Evolutionary conservation across 257 asterid species (phyloP).

Genomic region (Eucommia ulmoides): DNA sequence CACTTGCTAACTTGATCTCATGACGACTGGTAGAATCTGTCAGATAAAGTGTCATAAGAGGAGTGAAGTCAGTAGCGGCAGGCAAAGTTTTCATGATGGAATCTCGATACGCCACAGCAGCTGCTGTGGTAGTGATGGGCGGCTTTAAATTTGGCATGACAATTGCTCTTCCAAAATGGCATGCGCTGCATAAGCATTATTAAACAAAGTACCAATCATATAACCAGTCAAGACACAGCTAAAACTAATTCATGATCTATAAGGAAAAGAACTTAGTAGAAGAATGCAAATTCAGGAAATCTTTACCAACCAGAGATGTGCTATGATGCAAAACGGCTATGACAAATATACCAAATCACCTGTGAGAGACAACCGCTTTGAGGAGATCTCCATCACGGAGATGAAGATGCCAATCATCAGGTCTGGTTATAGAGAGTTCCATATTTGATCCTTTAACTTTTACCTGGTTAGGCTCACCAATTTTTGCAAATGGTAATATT

Average conservation of each 20-base stretch:
- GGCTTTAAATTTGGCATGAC: conserved; percentile 92
- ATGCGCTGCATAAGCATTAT: conserved; percentile 33
- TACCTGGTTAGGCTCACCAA: conserved; percentile 18
- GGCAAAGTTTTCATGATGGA: conserved; percentile 67
- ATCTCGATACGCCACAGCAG: conserved; percentile 62
- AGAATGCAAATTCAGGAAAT: neutral
- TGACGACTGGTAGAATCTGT: conserved; percentile 69
- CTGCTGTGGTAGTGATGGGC: conserved; percentile 77
- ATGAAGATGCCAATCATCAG: conserved; percentile 99
- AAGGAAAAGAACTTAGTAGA: neutral
- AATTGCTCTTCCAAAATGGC: conserved; percentile 82
- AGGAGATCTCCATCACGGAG: conserved; percentile 95
- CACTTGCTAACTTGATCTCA: conserved; percentile 82
- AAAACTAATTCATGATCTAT: neutral
- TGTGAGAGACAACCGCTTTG: conserved; percentile 64
- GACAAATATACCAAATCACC: conserved; percentile 23
- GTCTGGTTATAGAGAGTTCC: conserved; percentile 72
- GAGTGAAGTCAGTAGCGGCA: conserved; percentile 44
- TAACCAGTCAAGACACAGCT: conserved; percentile 4
- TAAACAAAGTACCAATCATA: conserved; percentile 5
- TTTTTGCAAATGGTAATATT: conserved; percentile 12
- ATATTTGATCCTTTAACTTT: conserved; percentile 26
- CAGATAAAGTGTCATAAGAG: conserved; percentile 94
- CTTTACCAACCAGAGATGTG: neutral
- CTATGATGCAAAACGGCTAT: neutral